Evolutionary conservation across 768 basidiomycete species (phyloP).

Genomic region (Naematelia aurantialba): DNA sequence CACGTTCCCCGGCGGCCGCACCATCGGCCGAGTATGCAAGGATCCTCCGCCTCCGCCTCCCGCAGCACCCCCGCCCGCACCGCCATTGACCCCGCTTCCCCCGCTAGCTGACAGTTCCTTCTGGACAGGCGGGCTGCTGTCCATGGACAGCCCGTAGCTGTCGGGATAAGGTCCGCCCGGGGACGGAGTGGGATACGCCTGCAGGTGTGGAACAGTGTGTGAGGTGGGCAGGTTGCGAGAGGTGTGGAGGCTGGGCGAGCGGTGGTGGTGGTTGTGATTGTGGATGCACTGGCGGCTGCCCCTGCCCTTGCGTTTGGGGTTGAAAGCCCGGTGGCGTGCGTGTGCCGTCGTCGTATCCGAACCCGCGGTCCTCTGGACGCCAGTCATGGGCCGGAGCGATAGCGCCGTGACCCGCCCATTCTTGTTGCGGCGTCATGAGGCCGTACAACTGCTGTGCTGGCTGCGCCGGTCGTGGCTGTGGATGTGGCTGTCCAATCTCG

Average conservation of each 20-base stretch:
- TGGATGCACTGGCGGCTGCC: not conserved
- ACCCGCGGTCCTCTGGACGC: not conserved
- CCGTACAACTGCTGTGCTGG: slow-evolving; percentile 3
- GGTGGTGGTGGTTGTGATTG: not conserved
- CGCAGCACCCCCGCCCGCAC: too few relatives aligned
- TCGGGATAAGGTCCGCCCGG: not conserved
- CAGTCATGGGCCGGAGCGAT: not conserved
- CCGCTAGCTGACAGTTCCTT: slow-evolving; percentile 15
- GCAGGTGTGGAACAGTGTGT: not conserved
- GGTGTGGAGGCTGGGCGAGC: not conserved
- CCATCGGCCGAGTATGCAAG: slow-evolving; percentile 28
- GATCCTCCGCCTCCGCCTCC: slow-evolving; percentile 9
- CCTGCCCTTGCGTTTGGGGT: not conserved
- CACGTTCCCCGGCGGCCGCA: slow-evolving; percentile 42
- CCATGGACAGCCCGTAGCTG: not conserved
- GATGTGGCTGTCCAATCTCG: not conserved
- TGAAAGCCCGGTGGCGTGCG: not conserved
- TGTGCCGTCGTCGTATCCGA: not conserved
- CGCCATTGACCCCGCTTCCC: too few relatives aligned
- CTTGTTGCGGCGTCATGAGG: slow-evolving; percentile 1
- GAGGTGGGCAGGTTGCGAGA: not conserved
- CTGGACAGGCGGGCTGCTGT: not conserved
- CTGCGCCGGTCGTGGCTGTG: not conserved
- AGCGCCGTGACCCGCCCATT: not conserved
- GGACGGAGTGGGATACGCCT: slow-evolving; percentile 5